These are phyloP conservation scores for Corinectria fuckeliana DNA, from an alignment of 2,329 filamentous ascomycete species.

Conservation along the genomic window DNA sequence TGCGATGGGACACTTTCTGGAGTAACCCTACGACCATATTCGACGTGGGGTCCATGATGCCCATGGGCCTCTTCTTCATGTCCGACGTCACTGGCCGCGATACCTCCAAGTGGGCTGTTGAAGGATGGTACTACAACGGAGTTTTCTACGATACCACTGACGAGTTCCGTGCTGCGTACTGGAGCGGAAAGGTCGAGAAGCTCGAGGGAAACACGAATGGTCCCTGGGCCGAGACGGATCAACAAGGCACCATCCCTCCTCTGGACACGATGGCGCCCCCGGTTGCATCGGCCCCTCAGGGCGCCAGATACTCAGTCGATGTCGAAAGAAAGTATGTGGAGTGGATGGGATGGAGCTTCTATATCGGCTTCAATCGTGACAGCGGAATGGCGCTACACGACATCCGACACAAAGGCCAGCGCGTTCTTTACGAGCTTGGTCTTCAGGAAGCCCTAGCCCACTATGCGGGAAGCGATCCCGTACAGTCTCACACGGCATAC, in stretches of 20 bases:
- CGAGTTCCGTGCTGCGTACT: conserved; percentile 12
- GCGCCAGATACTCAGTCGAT: conserved; percentile 9
- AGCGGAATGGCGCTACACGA: conserved; percentile 58
- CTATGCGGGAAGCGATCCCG: conserved; percentile 56
- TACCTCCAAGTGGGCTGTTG: conserved; percentile 6
- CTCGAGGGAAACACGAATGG: conserved; percentile 14
- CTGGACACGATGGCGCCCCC: conserved; percentile 15
- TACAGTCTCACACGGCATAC: conserved; percentile 53
- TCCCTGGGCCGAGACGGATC: conserved; percentile 10
- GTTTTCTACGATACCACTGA: conserved; percentile 13
- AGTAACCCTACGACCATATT: conserved; percentile 7
- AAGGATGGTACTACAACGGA: conserved; percentile 18
- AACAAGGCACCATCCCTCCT: conserved; percentile 11
- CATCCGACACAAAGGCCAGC: conserved; percentile 60
- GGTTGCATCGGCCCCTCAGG: not conserved
- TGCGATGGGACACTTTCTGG: conserved; percentile 16
- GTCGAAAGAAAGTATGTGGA: conserved; percentile 12
- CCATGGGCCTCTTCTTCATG: conserved; percentile 17
- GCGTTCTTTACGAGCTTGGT: conserved; percentile 62
- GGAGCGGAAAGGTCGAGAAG: conserved; percentile 11
- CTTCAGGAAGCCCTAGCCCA: conserved; percentile 62
- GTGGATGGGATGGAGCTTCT: conserved; percentile 48
- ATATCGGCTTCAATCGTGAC: conserved; percentile 55
- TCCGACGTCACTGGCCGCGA: conserved; percentile 11
- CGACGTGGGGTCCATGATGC: conserved; percentile 18